phyloP scores from a whole-genome alignment of 2,329 filamentous ascomycete genomes.

The Calonectria naviculata region DNA sequence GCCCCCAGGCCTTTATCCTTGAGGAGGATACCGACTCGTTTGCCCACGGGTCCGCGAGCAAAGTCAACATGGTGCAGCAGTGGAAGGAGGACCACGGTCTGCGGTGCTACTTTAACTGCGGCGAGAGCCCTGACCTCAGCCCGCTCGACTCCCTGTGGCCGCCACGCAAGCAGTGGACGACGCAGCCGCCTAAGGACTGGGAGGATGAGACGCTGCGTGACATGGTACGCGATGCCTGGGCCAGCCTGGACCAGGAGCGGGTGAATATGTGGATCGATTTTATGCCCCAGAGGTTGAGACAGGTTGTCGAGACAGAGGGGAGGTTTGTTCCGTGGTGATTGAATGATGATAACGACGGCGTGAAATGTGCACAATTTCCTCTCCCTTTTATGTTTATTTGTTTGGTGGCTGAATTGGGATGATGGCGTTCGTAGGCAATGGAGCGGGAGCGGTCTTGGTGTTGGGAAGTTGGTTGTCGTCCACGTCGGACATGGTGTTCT shows the following conservation, averaged over 20 bases:
- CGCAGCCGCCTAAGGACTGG: slow-evolving; percentile 44
- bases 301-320: slow-evolving; percentile 46
- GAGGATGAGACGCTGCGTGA: slow-evolving; percentile 46
- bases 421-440: not conserved
- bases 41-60: slow-evolving; percentile 49
- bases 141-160: slow-evolving; percentile 51
- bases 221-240: slow-evolving; percentile 46
- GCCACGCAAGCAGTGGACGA: slow-evolving; percentile 47
- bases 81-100: slow-evolving; percentile 49
- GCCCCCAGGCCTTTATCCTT: slow-evolving; percentile 42
- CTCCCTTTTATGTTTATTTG: not conserved
- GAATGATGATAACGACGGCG: not conserved
- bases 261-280: slow-evolving; percentile 51
- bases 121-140: slow-evolving; percentile 50
- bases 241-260: slow-evolving; percentile 42
- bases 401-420: not conserved
- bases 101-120: slow-evolving; percentile 48
- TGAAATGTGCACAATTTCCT: not conserved
- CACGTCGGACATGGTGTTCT: not conserved
- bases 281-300: slow-evolving; percentile 48
- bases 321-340: slow-evolving; percentile 47
- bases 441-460: not conserved
- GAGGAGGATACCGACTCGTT: slow-evolving; percentile 50
- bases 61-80: slow-evolving; percentile 47
- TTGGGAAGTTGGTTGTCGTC: not conserved